Evolutionary conservation across 441 rosid genomes (phyloP), one percentile per base, ranked within the genome.

Genomic region (Adansonia rubrostipa): DNA sequence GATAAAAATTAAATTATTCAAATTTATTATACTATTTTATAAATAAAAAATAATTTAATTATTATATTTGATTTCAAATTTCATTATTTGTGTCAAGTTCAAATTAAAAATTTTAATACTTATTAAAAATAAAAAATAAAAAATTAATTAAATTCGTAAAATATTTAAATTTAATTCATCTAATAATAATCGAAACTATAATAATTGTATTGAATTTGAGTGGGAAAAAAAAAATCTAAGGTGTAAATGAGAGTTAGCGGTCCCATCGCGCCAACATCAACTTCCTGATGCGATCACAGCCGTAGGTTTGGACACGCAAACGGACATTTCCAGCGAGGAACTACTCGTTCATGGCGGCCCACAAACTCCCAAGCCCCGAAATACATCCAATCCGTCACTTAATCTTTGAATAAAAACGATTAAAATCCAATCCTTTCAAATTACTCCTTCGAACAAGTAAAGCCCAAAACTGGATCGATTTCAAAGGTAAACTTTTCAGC

Each of bases 401-500:
- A 65, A 40, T 65, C 22, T 65, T 58, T 58, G 63, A 58, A 58
- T 45, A 58, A 9, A 58, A 58, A 58, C 14, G 14, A 20, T 58
- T 28, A 28, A 28, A 28, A 28, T 28, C 33, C 5, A 15, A 28
- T 13, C 24, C 73, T 70, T 48, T 50, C 8, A 2, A 70, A 6
- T 69, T 48, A 69, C 42, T 47, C 73, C 19, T 68, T 68, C 33
- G 8, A 67, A 17, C 51, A 62, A n/a, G 70, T 7, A n/a, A 44
- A 45, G 36, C 15, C 20, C 63, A 28, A 58, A 58, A 20, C 63
- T 20, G 40, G 6, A 50, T 70, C 44, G 4, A 22, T 70, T 70
- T 50, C 60, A 24, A 70, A 70, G 60, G 60, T 24, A 28, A 48
- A 70, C 13, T 48, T 48, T 22, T 47, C 19, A 3, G n/a, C 11